Conservation (phyloP, 2,329 filamentous ascomycete species). For the Blastomyces percursus region DNA sequence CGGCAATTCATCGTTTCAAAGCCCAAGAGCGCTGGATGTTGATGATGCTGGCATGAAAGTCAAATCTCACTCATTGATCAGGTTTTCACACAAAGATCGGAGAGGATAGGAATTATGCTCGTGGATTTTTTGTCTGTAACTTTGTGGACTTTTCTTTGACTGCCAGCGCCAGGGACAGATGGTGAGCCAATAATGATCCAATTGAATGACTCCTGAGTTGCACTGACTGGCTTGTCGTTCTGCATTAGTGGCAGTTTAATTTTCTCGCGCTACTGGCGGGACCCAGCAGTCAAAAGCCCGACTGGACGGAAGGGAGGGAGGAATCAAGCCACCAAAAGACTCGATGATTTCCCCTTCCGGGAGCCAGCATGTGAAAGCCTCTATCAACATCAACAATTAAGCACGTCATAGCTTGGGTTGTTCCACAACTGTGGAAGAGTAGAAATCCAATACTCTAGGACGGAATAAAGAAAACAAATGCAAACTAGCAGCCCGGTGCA, state of each 20-base stretch:
- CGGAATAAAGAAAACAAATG: not conserved
- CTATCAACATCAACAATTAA: not conserved
- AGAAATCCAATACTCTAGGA: not conserved
- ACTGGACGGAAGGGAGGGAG: no score
- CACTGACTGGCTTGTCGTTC: not conserved
- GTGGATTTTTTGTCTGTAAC: not conserved
- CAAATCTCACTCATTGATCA: not conserved
- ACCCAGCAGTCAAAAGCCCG: no score
- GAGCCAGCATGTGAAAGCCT: not conserved
- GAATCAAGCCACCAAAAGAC: not conserved
- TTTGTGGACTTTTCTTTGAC: not conserved
- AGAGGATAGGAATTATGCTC: not conserved
- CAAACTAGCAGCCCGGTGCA: not conserved
- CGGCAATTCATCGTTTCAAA: not conserved
- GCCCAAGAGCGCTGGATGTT: not conserved
- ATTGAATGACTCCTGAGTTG: not conserved
- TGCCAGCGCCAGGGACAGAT: not conserved
- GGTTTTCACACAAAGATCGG: not conserved
- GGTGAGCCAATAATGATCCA: not conserved
- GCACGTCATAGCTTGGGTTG: not conserved
- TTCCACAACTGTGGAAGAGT: not conserved
- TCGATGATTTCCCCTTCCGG: no score
- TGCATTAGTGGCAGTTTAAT: not conserved
- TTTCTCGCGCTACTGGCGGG: not conserved
- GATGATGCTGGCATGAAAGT: constrained; percentile 1